Conservation (phyloP, 371 early-diverging fungal species). For the Saksenaea oblongispora region DNA sequence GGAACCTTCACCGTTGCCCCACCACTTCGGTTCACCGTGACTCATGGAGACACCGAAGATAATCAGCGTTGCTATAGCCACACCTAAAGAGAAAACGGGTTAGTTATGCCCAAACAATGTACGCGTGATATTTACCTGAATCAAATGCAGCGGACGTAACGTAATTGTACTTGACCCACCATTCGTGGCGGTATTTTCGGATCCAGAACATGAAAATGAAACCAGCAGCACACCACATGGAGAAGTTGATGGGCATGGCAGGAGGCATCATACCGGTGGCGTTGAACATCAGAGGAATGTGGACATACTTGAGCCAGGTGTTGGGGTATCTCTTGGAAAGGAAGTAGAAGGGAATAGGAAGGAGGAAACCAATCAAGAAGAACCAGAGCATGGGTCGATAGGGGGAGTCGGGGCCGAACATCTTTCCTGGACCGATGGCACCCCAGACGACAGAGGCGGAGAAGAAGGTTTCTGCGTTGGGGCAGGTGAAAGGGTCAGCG, state of each 20-base stretch:
- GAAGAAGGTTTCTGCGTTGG: constrained; percentile 58
- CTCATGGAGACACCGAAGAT: constrained; percentile 49
- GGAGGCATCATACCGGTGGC: constrained; percentile 75
- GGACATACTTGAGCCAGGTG: constrained; percentile 56
- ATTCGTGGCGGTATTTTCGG: constrained; percentile 52
- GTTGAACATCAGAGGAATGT: constrained; percentile 64
- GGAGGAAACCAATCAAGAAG: constrained; percentile 65
- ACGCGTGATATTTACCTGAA: constrained; percentile 62
- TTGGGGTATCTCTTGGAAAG: constrained; percentile 50
- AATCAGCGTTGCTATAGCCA: constrained; percentile 44
- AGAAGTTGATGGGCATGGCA: constrained; percentile 55
- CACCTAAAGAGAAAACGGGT: neutral
- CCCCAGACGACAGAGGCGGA: constrained; percentile 76
- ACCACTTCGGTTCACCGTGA: constrained; percentile 29
- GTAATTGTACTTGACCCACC: constrained; percentile 77
- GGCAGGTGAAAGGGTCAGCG: constrained; percentile 62
- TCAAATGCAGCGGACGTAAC: constrained; percentile 76
- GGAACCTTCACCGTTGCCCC: constrained; percentile 39
- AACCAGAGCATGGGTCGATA: constrained; percentile 60
- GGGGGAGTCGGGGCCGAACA: constrained; percentile 65
- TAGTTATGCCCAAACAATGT: neutral
- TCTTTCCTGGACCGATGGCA: constrained; percentile 67
- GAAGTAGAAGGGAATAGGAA: constrained; percentile 64
- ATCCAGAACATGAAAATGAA: constrained; percentile 67
- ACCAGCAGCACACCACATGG: constrained; percentile 66